Percentiles rank a stretch among this genome's conserved stretches.
Conservation (phyloP, 1,139 yeast species). For the Suhomyces bribrorum region DNA sequence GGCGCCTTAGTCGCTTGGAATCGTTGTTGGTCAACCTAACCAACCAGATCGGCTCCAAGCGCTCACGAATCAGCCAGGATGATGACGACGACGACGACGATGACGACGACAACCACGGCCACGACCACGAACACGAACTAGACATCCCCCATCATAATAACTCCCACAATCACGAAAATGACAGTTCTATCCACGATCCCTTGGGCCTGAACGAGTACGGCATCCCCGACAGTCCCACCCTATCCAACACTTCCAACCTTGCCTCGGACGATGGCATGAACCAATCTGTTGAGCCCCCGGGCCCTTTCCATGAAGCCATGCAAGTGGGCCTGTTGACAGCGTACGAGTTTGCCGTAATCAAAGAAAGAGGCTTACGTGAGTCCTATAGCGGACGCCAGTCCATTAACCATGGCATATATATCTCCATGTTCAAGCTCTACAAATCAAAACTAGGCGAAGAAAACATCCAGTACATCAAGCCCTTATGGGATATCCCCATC, state of each 20-base stretch:
- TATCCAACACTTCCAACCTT: not conserved
- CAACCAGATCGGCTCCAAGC: not conserved
- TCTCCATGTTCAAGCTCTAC: not conserved
- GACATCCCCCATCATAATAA: no score
- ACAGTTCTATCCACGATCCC: not conserved
- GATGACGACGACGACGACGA: conserved; percentile 4
- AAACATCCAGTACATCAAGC: not conserved
- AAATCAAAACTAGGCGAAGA: not conserved
- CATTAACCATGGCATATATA: conserved; percentile 2
- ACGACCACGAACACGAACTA: no score
- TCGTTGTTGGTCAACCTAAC: conserved; percentile 20
- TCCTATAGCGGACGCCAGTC: conserved; percentile 6
- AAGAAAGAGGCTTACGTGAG: conserved; percentile 2
- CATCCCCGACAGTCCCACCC: not conserved
- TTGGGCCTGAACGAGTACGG: not conserved
- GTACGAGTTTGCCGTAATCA: not conserved
- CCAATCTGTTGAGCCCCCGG: no score
- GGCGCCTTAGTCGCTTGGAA: conserved; percentile 26
- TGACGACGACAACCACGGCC: not conserved
- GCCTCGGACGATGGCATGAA: not conserved
- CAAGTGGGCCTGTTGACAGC: not conserved
- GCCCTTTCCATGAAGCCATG: not conserved
- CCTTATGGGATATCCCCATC: not conserved
- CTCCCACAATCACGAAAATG: conserved; percentile 1
- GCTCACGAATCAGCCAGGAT: no score